These are phyloP conservation scores for Medicago ruthenica DNA, from an alignment of 306 rosid species.

Conservation along the genomic window DNA sequence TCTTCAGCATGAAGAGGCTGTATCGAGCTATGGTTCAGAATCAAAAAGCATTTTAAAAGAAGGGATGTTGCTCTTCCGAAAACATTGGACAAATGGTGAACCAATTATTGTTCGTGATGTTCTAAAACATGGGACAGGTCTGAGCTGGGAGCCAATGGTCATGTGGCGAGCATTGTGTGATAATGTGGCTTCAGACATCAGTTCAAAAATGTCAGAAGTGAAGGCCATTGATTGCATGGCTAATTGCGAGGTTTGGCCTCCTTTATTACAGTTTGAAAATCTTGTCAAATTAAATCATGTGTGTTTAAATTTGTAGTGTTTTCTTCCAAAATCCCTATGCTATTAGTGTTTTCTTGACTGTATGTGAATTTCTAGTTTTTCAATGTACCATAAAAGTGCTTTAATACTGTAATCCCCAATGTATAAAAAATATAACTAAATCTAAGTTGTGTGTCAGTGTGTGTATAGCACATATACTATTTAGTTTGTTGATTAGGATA, in stretches of 20 bases:
- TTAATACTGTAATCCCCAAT: conserved; percentile 1
- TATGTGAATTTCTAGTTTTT: conserved; percentile 20
- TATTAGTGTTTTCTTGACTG: neutral
- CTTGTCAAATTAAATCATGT: conserved; percentile 25
- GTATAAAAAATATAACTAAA: conserved; percentile 8
- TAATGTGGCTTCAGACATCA: conserved; percentile 51
- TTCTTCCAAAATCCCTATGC: conserved; percentile 26
- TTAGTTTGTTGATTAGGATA: conserved; percentile 12
- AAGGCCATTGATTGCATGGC: conserved; percentile 91
- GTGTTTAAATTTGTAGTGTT: conserved; percentile 4
- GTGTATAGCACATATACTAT: conserved; percentile 8
- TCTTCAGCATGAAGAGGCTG: conserved; percentile 42
- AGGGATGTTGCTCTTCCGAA: conserved; percentile 54
- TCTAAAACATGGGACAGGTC: conserved; percentile 68
- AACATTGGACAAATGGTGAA: conserved; percentile 75
- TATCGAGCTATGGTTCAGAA: conserved; percentile 53
- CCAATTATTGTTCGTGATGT: conserved; percentile 76
- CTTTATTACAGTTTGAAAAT: conserved; percentile 21
- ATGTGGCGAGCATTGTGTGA: conserved; percentile 87
- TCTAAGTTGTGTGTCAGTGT: neutral
- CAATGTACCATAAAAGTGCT: conserved; percentile 24
- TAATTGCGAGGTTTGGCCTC: conserved; percentile 74
- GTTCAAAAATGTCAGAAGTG: conserved; percentile 68
- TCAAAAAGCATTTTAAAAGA: conserved; percentile 48
- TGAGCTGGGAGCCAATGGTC: conserved; percentile 97